These are phyloP conservation scores for Secale cereale DNA, from an alignment of 176 grass and related monocot genomes.

Conservation along the genomic window DNA sequence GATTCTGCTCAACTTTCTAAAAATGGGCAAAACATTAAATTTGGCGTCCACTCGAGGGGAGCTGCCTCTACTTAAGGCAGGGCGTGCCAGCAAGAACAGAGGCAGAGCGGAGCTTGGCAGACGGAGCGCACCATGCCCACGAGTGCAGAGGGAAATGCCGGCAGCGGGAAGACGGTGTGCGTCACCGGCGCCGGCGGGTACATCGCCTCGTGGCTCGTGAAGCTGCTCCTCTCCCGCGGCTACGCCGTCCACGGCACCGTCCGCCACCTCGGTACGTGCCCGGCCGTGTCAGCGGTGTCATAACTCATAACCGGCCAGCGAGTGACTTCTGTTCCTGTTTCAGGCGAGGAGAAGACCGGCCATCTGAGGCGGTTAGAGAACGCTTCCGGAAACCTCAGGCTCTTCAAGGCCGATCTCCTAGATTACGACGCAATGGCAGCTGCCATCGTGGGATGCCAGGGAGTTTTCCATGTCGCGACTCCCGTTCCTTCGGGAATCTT, in stretches of 20 bases:
- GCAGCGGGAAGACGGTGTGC: slow-evolving; percentile 30
- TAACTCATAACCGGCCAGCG: neutral
- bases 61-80: neutral
- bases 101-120: neutral
- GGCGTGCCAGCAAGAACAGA: neutral
- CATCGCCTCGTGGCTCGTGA: slow-evolving; percentile 61
- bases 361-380: slow-evolving; percentile 35
- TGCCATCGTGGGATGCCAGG: slow-evolving; percentile 42
- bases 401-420: slow-evolving; percentile 53
- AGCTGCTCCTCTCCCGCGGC: slow-evolving; percentile 59
- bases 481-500: slow-evolving; percentile 29
- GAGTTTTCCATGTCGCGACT: slow-evolving; percentile 63
- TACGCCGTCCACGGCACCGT: slow-evolving; percentile 60
- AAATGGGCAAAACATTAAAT: no score
- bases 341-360: slow-evolving; percentile 39
- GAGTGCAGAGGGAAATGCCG: neutral
- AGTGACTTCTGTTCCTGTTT: neutral
- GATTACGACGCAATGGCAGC: slow-evolving; percentile 27
- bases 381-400: slow-evolving; percentile 24
- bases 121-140: neutral
- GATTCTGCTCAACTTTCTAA: no score
- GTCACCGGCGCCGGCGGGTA: slow-evolving; percentile 59
- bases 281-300: neutral
- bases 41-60: neutral
- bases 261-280: slow-evolving; percentile 38